Percentiles rank a stretch among this genome's conserved stretches.
Evolutionary conservation across 192 early-diverging fungal genomes (phyloP).

Genomic region (Dispira parvispora): DNA sequence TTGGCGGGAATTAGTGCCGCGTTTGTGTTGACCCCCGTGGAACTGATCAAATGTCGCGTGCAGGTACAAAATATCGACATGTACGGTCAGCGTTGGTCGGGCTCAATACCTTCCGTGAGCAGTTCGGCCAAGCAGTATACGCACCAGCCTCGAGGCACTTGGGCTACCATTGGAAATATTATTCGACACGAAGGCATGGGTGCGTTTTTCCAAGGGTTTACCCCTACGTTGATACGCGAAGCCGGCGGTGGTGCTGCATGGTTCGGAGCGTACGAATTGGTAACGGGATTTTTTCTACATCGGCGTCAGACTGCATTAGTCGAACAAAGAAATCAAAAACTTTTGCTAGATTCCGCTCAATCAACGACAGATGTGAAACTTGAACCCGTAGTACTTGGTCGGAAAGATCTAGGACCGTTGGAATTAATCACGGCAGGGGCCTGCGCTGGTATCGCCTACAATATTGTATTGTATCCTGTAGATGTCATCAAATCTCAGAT

Average conservation of each 20-base stretch:
- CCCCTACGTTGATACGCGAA: conserved; percentile 69
- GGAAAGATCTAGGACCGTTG: conserved; percentile 49
- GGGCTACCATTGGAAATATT: conserved; percentile 32
- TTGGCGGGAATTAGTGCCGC: conserved; percentile 75
- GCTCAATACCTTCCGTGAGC: not conserved
- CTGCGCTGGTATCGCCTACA: conserved; percentile 79
- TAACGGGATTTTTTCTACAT: conserved; percentile 34
- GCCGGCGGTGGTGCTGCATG: conserved; percentile 82
- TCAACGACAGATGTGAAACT: too few relatives aligned
- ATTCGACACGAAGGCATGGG: conserved; percentile 34
- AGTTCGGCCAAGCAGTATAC: not conserved
- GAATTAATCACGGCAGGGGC: conserved; percentile 81
- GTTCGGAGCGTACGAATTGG: conserved; percentile 90
- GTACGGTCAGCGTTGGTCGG: conserved; percentile 11
- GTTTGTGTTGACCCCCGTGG: conserved; percentile 82
- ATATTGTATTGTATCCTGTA: conserved; percentile 73
- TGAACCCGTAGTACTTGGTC: conserved; percentile 21
- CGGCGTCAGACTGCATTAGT: conserved; percentile 12
- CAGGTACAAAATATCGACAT: conserved; percentile 63
- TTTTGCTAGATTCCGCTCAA: conserved; percentile 9
- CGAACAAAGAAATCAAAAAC: conserved; percentile 13
- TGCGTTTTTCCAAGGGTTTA: conserved; percentile 24
- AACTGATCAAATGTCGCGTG: conserved; percentile 91
- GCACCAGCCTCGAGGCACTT: conserved; percentile 29
- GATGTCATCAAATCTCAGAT: conserved; percentile 89